phyloP scores from a whole-genome alignment of 352 stramenopile genomes.

The Globisporangium viniferum region DNA sequence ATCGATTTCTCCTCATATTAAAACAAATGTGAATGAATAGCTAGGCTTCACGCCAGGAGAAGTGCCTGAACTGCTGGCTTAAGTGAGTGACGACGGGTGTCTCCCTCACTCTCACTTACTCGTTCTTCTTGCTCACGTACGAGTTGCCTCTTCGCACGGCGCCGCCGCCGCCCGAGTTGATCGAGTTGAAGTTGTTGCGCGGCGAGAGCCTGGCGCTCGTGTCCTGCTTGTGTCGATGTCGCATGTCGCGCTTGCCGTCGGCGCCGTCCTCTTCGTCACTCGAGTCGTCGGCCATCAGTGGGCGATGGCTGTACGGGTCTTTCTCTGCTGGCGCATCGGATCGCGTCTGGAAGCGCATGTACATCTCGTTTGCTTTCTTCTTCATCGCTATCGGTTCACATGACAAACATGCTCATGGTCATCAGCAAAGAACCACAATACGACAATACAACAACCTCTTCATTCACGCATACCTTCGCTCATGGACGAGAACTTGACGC shows the following conservation, averaged over 20 bases:
- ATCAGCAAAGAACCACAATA: background rate
- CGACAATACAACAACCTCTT: background rate
- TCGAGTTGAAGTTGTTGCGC: conserved; percentile 10
- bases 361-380: conserved; percentile 79
- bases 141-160: conserved; percentile 23
- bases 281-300: conserved; percentile 66
- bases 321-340: conserved; percentile 39
- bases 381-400: conserved; percentile 52
- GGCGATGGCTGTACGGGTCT: conserved; percentile 72
- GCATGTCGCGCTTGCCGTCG: conserved; percentile 31
- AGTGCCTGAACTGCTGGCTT: background rate
- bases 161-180: conserved; percentile 10
- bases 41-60: background rate
- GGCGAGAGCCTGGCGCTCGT: conserved; percentile 20
- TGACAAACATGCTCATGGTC: background rate
- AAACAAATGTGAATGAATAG: conserved; percentile 4
- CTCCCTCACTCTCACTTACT: conserved; percentile 20
- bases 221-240: conserved; percentile 36
- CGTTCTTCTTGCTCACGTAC: conserved; percentile 56
- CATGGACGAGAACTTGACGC: conserved; percentile 68
- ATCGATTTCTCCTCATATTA: conserved; percentile 75
- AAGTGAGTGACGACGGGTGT: background rate
- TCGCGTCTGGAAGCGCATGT: conserved; percentile 77
- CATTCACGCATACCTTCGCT: conserved; percentile 50
- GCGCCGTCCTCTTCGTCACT: conserved; percentile 63